These are phyloP conservation scores for Ulota crispa DNA, from an alignment of 225 moss, liverwort and hornwort species.

Conservation along the genomic window DNA sequence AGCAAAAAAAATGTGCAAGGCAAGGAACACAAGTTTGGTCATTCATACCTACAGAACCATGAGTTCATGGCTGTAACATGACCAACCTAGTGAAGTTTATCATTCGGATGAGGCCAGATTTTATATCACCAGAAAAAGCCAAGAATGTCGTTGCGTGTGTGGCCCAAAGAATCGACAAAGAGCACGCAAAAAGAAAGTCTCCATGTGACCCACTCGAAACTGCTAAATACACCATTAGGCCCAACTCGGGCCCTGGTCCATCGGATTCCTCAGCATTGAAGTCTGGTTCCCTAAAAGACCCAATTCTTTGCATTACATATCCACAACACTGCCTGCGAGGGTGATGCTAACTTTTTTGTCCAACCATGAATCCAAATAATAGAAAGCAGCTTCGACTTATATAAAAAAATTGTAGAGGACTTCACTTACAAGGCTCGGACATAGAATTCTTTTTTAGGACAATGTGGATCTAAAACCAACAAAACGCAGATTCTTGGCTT, in stretches of 20 bases:
- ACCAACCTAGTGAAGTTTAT: not conserved
- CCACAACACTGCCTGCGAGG: not conserved
- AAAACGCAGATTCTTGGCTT: not conserved
- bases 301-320: not conserved
- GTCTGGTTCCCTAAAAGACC: not conserved
- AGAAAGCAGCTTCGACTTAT: not conserved
- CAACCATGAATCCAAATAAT: not conserved
- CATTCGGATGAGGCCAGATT: not conserved
- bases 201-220: not conserved
- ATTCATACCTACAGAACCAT: not conserved
- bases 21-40: not conserved
- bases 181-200: not conserved
- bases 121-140: not conserved
- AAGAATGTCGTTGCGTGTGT: not conserved
- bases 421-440: not conserved
- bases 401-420: not conserved
- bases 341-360: not conserved
- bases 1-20: conserved; percentile 62
- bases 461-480: not conserved
- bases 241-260: not conserved
- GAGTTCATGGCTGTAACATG: not conserved
- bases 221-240: not conserved
- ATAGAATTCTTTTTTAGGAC: not conserved
- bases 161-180: not conserved
- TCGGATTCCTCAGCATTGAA: not conserved